Evolutionary conservation across 768 basidiomycete genomes (phyloP), one percentile per base, ranked within the genome.

Genomic region (Phanerochaete sordida): DNA sequence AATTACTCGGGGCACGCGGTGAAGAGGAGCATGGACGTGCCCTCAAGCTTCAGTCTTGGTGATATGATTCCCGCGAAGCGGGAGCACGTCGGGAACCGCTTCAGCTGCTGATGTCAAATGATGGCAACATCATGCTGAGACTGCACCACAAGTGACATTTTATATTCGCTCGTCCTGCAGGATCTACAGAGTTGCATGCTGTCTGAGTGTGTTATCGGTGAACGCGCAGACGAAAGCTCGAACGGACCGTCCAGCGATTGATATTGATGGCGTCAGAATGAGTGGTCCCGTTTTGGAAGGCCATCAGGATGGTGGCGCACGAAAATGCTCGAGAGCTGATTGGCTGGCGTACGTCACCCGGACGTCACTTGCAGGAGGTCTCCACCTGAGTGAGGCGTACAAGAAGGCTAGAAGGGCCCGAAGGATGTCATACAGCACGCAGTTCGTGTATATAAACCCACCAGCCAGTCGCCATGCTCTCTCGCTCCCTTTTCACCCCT

Each of bases 281-380:
- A 26, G 37, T 24, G 19, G 33, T 24, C 27, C 15, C 6, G 9
- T 39, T 39, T 24, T 24, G 53, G 53, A 1, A 54, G 31, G 30
- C 35, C 27, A 21, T 19, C 35, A 52, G 35, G 53, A 12, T 54
- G 33, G 53, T 30, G 28, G 28, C 23, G 33, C 24, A 19, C 24
- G 12, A 33, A 43, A 56, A 44, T 56, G 35, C 5, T 21, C 26
- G 56, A 9, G 30, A n/a, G 30, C 19, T 57, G 44, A 57, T 57
- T 57, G 56, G 39, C 39, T 44, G 45, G 23, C 37, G 21, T 51
- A 57, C 56, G 56, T 57, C 56, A 57, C 56, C n/a, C 43, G 21
- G 39, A 54, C 53, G 53, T 54, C 53, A 54, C 53, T 28, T 3
- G 5, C 11, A 11, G 9, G 3, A 6, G 11, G 7, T 39, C 27